These are phyloP conservation scores for Micromonas pusilla DNA, from an alignment of 139 green algal genomes.

Conservation along the genomic window DNA sequence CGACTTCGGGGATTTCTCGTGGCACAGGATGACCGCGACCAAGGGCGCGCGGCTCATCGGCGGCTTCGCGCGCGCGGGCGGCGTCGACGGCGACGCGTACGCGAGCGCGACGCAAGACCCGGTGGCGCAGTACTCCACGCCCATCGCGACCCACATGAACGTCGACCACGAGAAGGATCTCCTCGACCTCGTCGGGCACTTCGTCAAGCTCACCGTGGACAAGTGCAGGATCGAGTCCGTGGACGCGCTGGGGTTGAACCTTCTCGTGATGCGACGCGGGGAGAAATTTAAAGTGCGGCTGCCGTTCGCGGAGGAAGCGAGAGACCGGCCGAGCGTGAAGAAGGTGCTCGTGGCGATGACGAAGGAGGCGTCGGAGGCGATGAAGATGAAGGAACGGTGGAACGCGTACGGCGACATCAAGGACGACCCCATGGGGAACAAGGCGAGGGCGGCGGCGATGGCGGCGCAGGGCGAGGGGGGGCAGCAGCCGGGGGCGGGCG, in stretches of 20 bases:
- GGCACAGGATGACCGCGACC: conserved; percentile 17
- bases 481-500: no score
- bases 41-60: conserved; percentile 48
- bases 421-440: not conserved
- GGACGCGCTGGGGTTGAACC: not conserved
- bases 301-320: not conserved
- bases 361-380: conserved; percentile 6
- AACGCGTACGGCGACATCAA: not conserved
- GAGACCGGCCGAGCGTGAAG: conserved; percentile 17
- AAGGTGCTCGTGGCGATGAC: conserved; percentile 19
- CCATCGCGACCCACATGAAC: conserved; percentile 80
- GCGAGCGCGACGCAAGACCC: conserved; percentile 54
- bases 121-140: conserved; percentile 56
- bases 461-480: no score
- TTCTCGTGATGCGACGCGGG: not conserved
- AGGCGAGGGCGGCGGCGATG: no score
- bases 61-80: conserved; percentile 60
- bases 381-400: not conserved
- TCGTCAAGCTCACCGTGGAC: not conserved
- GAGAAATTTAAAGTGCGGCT: not conserved
- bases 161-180: conserved; percentile 45
- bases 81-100: conserved; percentile 50
- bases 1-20: conserved; percentile 72
- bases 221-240: not conserved
- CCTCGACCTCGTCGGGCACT: not conserved